phyloP scores from a whole-genome alignment of 805 yeast species.

The Sungouiella thailandica region DNA sequence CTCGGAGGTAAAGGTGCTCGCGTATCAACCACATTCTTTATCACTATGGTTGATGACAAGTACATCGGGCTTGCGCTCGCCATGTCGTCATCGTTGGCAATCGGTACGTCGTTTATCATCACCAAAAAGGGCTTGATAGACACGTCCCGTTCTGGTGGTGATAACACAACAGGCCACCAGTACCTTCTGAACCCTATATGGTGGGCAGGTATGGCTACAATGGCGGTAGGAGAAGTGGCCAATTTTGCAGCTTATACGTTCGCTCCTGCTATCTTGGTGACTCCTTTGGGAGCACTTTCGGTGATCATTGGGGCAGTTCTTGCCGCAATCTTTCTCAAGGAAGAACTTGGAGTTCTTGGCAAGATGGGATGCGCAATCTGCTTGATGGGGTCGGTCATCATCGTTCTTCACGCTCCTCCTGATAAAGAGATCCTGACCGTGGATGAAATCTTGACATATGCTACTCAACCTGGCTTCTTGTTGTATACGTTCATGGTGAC shows the following conservation, averaged over 20 bases:
- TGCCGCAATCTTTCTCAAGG: slow-evolving; percentile 80
- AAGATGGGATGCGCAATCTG: slow-evolving; percentile 93
- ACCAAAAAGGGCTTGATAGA: slow-evolving; percentile 82
- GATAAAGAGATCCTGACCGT: slow-evolving; percentile 85
- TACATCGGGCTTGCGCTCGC: slow-evolving; percentile 88
- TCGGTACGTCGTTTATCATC: slow-evolving; percentile 84
- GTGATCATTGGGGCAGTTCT: slow-evolving; percentile 89
- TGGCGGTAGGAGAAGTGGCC: slow-evolving; percentile 90
- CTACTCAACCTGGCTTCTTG: slow-evolving; percentile 72
- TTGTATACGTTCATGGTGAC: slow-evolving; percentile 60
- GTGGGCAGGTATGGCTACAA: slow-evolving; percentile 89
- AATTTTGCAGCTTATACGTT: slow-evolving; percentile 93
- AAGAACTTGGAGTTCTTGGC: slow-evolving; percentile 82
- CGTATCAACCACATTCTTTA: no score
- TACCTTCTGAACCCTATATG: slow-evolving; percentile 82
- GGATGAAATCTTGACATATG: slow-evolving; percentile 79
- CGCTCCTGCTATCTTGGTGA: slow-evolving; percentile 90
- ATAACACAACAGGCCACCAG: slow-evolving; percentile 63
- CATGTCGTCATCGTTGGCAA: slow-evolving; percentile 80
- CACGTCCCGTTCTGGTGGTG: slow-evolving; percentile 46
- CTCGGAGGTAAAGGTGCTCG: no score
- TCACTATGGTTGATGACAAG: slow-evolving; percentile 69
- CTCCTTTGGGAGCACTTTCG: slow-evolving; percentile 86
- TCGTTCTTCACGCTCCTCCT: slow-evolving; percentile 90
- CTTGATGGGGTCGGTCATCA: slow-evolving; percentile 79